phyloP scores from a whole-genome alignment of 306 rosid species.

The apple (Malus domestica) region DNA sequence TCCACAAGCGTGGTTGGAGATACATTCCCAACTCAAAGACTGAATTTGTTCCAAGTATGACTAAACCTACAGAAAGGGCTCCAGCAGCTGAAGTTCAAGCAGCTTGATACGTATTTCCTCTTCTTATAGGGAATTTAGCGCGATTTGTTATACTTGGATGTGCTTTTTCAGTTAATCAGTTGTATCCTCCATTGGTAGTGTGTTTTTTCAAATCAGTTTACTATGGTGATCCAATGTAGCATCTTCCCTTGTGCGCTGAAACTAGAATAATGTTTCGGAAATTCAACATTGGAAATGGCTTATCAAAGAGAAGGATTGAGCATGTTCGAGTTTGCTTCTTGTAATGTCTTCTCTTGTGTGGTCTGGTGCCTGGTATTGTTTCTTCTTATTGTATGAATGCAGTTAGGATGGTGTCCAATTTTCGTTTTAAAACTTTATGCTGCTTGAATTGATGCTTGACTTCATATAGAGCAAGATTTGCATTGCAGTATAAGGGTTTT shows the following conservation, averaged over 20 bases:
- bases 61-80: slow-evolving; percentile 36
- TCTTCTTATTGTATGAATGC: background rate
- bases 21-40: slow-evolving; percentile 42
- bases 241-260: slow-evolving; percentile 16
- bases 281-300: slow-evolving; percentile 5
- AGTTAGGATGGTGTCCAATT: background rate
- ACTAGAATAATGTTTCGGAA: background rate
- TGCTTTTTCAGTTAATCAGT: slow-evolving; percentile 1
- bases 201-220: slow-evolving; percentile 2
- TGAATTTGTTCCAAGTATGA: slow-evolving; percentile 28
- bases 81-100: slow-evolving; percentile 48
- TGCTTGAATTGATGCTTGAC: background rate
- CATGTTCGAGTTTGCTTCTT: slow-evolving; percentile 5
- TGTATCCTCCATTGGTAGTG: slow-evolving; percentile 13
- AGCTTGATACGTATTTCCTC: slow-evolving; percentile 28
- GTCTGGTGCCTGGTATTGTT: background rate
- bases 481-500: background rate
- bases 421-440: background rate
- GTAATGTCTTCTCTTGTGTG: slow-evolving; percentile 7
- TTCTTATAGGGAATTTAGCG: slow-evolving; percentile 7
- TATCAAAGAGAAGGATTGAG: slow-evolving; percentile 18
- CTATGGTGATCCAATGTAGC: slow-evolving; percentile 17
- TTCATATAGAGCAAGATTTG: background rate
- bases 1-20: slow-evolving; percentile 97
- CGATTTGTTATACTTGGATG: background rate